Conservation (phyloP, 148 eudicot species). For the Rhododendron ovatum region DNA sequence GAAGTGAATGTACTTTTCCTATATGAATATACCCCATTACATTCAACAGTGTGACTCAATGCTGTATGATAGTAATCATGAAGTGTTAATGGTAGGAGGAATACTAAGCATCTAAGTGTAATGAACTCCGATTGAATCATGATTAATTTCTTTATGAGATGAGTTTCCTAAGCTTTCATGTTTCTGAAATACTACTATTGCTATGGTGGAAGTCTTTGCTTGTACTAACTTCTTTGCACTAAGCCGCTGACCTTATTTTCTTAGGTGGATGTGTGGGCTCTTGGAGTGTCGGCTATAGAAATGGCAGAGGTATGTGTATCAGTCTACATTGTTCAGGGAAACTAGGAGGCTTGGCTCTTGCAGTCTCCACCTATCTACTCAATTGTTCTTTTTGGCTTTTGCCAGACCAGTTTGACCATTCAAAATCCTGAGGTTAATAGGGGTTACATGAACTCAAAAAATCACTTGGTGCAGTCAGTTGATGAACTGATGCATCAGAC, state of each 20-base stretch:
- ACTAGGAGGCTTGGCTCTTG: not conserved
- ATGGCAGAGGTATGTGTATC: slow-evolving; percentile 85
- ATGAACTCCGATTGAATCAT: not conserved
- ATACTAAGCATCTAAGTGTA: not conserved
- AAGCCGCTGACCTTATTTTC: slow-evolving; percentile 4
- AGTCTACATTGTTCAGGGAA: slow-evolving; percentile 1
- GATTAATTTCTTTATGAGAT: not conserved
- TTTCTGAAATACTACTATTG: not conserved
- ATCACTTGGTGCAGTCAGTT: not conserved
- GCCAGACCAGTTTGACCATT: not conserved
- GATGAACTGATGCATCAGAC: not conserved
- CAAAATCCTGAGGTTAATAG: not conserved
- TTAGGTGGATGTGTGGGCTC: slow-evolving; percentile 99
- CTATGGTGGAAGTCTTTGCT: not conserved
- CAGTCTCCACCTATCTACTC: not conserved
- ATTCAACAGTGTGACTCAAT: not conserved
- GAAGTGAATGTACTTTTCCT: not conserved
- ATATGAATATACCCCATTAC: no score
- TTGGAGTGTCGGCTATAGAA: slow-evolving; percentile 98
- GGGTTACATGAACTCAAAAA: not conserved
- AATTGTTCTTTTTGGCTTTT: not conserved
- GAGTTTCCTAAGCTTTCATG: not conserved
- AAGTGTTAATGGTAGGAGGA: not conserved
- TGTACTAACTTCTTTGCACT: not conserved
- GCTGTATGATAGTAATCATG: not conserved